A percentile compares a stretch with the other conserved stretches of the same genome.
Evolutionary conservation across 2,329 filamentous ascomycete species (phyloP).

Genomic region (Xylaria polymorpha): DNA sequence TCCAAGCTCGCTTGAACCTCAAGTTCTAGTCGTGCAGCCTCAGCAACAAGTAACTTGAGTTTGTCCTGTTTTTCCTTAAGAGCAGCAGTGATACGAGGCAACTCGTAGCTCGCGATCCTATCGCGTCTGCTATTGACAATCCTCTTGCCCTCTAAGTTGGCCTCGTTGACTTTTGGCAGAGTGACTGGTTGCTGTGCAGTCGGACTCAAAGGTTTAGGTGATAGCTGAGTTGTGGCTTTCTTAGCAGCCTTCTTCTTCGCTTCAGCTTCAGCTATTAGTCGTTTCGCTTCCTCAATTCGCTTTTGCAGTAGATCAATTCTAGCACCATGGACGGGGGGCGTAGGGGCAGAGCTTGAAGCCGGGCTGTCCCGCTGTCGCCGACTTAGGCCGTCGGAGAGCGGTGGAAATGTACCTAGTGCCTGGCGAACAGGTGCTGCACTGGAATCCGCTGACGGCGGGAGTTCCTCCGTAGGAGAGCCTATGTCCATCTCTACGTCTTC

Average conservation of each 20-base stretch:
- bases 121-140: slow-evolving; percentile 44
- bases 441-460: slow-evolving; percentile 49
- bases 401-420: slow-evolving; percentile 59
- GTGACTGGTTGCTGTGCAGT: slow-evolving; percentile 30
- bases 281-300: slow-evolving; percentile 70
- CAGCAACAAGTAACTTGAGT: slow-evolving; percentile 59
- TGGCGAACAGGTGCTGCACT: slow-evolving; percentile 40
- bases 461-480: slow-evolving; percentile 63
- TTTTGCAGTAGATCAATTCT: slow-evolving; percentile 52
- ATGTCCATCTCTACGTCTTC: slow-evolving; percentile 76
- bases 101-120: slow-evolving; percentile 54
- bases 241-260: slow-evolving; percentile 61
- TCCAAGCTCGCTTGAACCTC: slow-evolving; percentile 56
- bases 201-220: slow-evolving; percentile 42
- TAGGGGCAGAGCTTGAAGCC: slow-evolving; percentile 51
- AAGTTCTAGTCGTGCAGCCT: slow-evolving; percentile 60
- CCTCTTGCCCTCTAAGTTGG: slow-evolving; percentile 24
- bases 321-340: slow-evolving; percentile 47
- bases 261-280: slow-evolving; percentile 68
- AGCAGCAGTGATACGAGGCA: slow-evolving; percentile 54
- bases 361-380: slow-evolving; percentile 57
- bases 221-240: slow-evolving; percentile 38
- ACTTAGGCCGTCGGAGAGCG: slow-evolving; percentile 55
- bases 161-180: slow-evolving; percentile 34
- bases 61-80: slow-evolving; percentile 60